Conservation (phyloP, 2,329 filamentous ascomycete genomes). For the Cordyceps fumosorosea region DNA sequence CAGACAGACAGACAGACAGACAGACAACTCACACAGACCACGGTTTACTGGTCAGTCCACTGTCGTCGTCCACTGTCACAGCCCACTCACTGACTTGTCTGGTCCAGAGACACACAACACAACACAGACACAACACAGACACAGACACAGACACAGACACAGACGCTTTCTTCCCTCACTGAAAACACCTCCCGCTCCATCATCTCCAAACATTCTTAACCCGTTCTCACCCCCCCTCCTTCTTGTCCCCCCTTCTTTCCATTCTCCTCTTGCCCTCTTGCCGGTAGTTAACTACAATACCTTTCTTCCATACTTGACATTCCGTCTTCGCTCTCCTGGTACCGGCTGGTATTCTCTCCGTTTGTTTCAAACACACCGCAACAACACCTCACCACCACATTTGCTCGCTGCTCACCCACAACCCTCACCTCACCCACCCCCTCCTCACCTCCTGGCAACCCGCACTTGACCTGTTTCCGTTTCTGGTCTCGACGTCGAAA, state of each 20-base stretch:
- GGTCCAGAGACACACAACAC: not conserved
- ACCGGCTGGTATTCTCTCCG: not conserved
- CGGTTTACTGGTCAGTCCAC: too few species aligned
- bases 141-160: not conserved
- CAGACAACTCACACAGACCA: too few species aligned
- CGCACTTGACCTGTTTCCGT: not conserved
- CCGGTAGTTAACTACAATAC: too few species aligned
- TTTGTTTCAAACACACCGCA: not conserved
- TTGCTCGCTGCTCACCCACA: too few species aligned
- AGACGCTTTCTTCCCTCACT: not conserved
- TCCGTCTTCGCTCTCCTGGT: too few species aligned
- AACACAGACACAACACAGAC: not conserved
- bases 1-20: too few species aligned
- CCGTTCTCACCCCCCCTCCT: not conserved
- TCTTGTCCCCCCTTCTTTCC: not conserved
- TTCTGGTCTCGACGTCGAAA: not conserved
- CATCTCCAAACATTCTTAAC: conserved; percentile 2
- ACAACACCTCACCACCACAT: not conserved
- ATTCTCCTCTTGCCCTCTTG: not conserved
- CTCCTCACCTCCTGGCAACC: not conserved
- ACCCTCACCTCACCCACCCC: too few species aligned
- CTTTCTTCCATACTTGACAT: too few species aligned
- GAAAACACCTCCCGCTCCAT: not conserved
- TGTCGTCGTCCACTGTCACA: too few species aligned
- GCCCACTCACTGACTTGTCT: not conserved